These are phyloP conservation scores for Gnaphalium uliginosum DNA, from an alignment of 129 eudicot species.

Conservation along the genomic window DNA sequence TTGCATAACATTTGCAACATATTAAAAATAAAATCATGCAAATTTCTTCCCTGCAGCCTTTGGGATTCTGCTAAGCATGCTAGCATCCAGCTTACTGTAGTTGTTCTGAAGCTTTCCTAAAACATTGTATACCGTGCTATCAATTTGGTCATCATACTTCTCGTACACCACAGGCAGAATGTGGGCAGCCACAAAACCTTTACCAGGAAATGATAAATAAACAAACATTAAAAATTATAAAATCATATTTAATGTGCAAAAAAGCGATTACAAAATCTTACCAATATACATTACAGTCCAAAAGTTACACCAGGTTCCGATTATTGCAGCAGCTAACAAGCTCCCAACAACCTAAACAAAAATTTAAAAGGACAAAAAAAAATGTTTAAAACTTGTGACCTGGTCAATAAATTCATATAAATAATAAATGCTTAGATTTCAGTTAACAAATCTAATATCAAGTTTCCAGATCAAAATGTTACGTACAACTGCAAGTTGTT, in stretches of 20 bases:
- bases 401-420: not conserved
- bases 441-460: not conserved
- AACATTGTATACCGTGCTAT: slow-evolving; percentile 42
- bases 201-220: not conserved
- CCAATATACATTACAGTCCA: slow-evolving; percentile 71
- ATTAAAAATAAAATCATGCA: slow-evolving; percentile 33
- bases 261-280: slow-evolving; percentile 22
- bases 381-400: not conserved
- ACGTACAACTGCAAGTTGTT: slow-evolving; percentile 64
- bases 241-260: not conserved
- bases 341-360: slow-evolving; percentile 53
- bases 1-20: slow-evolving; percentile 21
- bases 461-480: slow-evolving; percentile 9
- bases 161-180: slow-evolving; percentile 80
- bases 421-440: not conserved
- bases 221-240: not conserved
- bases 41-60: slow-evolving; percentile 49
- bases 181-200: slow-evolving; percentile 90
- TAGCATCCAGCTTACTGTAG: slow-evolving; percentile 61
- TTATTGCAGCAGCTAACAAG: slow-evolving; percentile 70
- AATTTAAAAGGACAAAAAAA: not conserved
- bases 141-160: slow-evolving; percentile 69
- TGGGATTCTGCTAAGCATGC: slow-evolving; percentile 60
- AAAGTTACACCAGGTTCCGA: slow-evolving; percentile 92
- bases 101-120: slow-evolving; percentile 51